Evolutionary conservation across 1,284 basidiomycete species (phyloP).

Genomic region (Puccinia polysora): DNA sequence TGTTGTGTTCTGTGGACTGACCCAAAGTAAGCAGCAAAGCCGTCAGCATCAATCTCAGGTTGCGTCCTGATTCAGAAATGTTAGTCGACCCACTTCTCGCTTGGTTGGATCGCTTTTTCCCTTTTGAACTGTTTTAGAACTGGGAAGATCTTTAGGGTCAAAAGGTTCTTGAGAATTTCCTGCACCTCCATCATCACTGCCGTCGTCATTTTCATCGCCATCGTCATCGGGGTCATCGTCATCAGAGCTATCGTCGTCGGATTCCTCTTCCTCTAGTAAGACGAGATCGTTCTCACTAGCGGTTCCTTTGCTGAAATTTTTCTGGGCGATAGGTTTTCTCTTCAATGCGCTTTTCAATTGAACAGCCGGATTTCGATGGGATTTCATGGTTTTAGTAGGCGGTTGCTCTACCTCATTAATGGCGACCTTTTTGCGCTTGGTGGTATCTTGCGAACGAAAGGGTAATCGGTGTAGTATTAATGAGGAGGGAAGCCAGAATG

Average conservation of each 20-base stretch:
- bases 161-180: not conserved
- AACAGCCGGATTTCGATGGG: not conserved
- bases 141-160: not conserved
- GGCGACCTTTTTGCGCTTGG: not conserved
- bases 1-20: constrained; percentile 57
- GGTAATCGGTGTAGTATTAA: too few species aligned
- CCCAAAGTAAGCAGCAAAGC: constrained; percentile 66
- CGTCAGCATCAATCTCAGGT: constrained; percentile 60
- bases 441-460: too few species aligned
- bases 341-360: constrained; percentile 17
- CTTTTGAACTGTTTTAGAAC: not conserved
- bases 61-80: constrained; percentile 46
- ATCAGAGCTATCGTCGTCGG: constrained; percentile 11
- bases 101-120: not conserved
- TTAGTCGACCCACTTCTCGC: not conserved
- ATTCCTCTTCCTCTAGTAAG: not conserved
- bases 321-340: too few species aligned
- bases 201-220: too few species aligned
- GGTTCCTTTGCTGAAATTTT: too few species aligned
- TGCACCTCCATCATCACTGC: not conserved
- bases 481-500: too few species aligned
- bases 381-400: not conserved
- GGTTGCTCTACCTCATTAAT: constrained; percentile 2
- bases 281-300: too few species aligned
- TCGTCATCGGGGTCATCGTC: not conserved